phyloP scores from a whole-genome alignment of 1,139 yeast genomes.

The Groenewaldozyma sp. region DNA sequence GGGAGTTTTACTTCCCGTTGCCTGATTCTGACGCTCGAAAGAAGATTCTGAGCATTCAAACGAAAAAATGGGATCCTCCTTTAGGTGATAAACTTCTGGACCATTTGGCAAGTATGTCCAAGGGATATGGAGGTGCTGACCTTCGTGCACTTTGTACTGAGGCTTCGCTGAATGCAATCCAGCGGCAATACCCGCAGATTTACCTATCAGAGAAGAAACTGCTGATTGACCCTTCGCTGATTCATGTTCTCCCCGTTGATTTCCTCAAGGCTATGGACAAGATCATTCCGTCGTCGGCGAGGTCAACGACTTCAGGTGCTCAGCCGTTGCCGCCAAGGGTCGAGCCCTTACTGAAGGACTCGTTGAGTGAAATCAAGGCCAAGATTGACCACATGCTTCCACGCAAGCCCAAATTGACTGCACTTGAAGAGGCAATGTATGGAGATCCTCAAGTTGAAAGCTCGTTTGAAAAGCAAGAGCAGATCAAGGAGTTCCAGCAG shows the following conservation, averaged over 20 bases:
- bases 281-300: constrained; percentile 85
- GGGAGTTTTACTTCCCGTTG: constrained; percentile 91
- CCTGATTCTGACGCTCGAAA: constrained; percentile 78
- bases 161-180: constrained; percentile 87
- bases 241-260: constrained; percentile 75
- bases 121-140: constrained; percentile 99
- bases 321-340: constrained; percentile 73
- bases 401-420: constrained; percentile 44
- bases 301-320: constrained; percentile 68
- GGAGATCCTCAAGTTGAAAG: constrained; percentile 51
- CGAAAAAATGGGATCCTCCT: constrained; percentile 81
- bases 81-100: constrained; percentile 48
- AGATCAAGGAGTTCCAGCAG: constrained; percentile 41
- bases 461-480: constrained; percentile 61
- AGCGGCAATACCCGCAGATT: constrained; percentile 88
- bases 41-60: constrained; percentile 74
- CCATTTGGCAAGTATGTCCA: constrained; percentile 70
- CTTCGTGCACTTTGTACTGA: constrained; percentile 90
- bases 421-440: constrained; percentile 63
- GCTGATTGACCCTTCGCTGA: constrained; percentile 58
- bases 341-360: constrained; percentile 47
- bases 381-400: constrained; percentile 59
- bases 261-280: constrained; percentile 80
- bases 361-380: constrained; percentile 39
- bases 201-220: constrained; percentile 70